phyloP scores from a whole-genome alignment of 1,139 yeast genomes.

The Pneumocystis oryctolagi region DNA sequence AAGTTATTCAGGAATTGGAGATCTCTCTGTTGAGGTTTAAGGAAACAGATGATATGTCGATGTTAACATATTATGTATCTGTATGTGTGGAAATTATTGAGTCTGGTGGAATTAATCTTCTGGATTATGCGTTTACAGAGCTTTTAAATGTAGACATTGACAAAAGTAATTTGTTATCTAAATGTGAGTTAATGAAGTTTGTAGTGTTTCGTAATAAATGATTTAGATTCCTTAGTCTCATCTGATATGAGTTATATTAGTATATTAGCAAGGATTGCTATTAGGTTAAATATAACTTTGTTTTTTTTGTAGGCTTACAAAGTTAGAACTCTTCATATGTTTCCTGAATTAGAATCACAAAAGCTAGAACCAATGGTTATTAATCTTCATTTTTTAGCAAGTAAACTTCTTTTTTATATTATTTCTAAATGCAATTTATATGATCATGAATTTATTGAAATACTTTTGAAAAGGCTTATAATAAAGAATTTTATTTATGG shows the following conservation, averaged over 20 bases:
- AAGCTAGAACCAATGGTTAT: background rate
- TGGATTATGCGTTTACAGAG: background rate
- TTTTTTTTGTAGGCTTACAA: background rate
- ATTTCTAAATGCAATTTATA: background rate
- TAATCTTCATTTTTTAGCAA: constrained; percentile 1
- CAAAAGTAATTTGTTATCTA: background rate
- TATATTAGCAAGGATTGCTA: background rate
- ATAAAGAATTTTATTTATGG: background rate
- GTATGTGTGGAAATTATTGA: background rate
- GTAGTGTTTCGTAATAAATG: background rate
- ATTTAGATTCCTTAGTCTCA: background rate
- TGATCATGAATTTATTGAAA: background rate
- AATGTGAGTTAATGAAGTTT: background rate
- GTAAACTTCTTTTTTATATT: background rate
- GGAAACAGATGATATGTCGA: background rate
- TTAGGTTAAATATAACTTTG: background rate
- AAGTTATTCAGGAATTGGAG: background rate
- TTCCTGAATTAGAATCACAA: background rate
- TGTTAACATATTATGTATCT: background rate
- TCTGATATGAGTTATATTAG: background rate
- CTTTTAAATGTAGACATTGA: background rate
- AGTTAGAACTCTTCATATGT: background rate
- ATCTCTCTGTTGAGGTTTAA: background rate
- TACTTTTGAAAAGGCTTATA: background rate
- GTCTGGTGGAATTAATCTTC: background rate